Base-by-base conservation (phyloP, 192 early-diverging fungal genomes). In the Umbelopsis isabellina region DNA sequence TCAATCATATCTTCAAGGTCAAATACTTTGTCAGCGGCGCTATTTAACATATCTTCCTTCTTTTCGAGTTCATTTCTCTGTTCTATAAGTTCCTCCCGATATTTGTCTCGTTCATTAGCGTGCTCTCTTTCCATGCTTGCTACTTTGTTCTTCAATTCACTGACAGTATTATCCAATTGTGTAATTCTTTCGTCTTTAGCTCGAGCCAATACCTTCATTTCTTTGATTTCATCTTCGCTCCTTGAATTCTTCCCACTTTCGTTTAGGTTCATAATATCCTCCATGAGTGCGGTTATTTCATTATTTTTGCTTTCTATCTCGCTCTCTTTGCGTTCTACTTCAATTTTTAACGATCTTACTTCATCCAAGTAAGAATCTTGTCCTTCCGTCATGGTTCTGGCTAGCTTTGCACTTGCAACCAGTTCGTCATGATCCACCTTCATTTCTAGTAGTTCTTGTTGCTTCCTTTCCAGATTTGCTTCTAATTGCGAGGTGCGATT, bases 11-110 rank as follows among this genome's bases (percentile, higher is more conserved):
- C 55, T 35, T 61, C 55, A 22, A 61, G 25, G 30, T 61, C 55
- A 16, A 27, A 61, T 1, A 61, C 55, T 61, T 25, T 61, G 33
- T 61, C 55, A 61, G 55, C 55, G 7, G 55, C 55, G n/a, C 55
- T 61, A 16, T 61, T 61, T 8, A 61, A 18, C 55, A 61, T 61
- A 35, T 61, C 55, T 61, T 61, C 55, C 33, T 61, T 61, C 30
- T 35, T 18, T 13, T 61, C 55, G 12, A 61, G 18, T 61, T 61
- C 55, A 18, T 33, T 22, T 35, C 55, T 25, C 18, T 37, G 55
- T 18, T 27, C 23, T 35, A 13, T 16, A 61, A 61, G 21, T 0
- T 30, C 5, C 8, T 25, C 55, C n/a, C 16, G 16, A 35, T 33
- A 16, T 16, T 61, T 30, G 18, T 61, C 55, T 61, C 55, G 27